These are phyloP conservation scores for Leccinum uliginosum DNA, from an alignment of 768 basidiomycete genomes.

Conservation along the genomic window DNA sequence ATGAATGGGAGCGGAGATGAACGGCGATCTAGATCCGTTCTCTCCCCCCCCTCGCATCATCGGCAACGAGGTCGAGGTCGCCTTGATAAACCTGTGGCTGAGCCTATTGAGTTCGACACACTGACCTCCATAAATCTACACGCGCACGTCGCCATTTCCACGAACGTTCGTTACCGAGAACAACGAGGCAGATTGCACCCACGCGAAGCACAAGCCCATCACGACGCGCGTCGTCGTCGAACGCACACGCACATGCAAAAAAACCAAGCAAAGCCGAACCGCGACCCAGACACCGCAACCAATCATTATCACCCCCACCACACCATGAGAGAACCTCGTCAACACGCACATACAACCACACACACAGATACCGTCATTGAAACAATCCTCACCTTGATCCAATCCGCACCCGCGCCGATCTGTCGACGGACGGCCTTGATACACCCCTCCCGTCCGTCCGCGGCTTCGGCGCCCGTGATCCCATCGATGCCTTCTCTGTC, in stretches of 20 bases:
- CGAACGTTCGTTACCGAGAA: neutral
- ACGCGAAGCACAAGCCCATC: conserved; percentile 4
- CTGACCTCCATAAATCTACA: conserved; percentile 51
- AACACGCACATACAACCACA: conserved; percentile 1
- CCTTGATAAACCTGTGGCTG: neutral
- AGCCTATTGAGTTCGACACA: conserved; percentile 1
- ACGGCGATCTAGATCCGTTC: conserved; percentile 3
- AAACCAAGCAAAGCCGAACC: neutral
- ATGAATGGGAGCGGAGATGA: conserved; percentile 11
- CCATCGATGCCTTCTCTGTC: conserved; percentile 53
- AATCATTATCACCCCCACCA: neutral
- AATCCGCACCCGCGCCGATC: conserved; percentile 62
- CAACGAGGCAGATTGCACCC: conserved; percentile 12
- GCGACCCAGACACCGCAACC: neutral
- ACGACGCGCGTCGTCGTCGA: conserved; percentile 1
- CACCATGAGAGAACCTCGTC: neutral
- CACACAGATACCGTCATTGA: conserved; percentile 7
- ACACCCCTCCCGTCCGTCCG: conserved; percentile 55
- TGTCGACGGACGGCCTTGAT: conserved; percentile 53
- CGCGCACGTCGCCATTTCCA: neutral
- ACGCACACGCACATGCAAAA: neutral
- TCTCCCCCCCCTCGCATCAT: neutral
- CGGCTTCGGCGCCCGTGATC: conserved; percentile 52
- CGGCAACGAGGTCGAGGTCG: conserved; percentile 1
- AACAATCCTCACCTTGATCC: conserved; percentile 49